Evolutionary conservation across 2,329 filamentous ascomycete species (phyloP).

Genomic region (Fusarium coffeatum): DNA sequence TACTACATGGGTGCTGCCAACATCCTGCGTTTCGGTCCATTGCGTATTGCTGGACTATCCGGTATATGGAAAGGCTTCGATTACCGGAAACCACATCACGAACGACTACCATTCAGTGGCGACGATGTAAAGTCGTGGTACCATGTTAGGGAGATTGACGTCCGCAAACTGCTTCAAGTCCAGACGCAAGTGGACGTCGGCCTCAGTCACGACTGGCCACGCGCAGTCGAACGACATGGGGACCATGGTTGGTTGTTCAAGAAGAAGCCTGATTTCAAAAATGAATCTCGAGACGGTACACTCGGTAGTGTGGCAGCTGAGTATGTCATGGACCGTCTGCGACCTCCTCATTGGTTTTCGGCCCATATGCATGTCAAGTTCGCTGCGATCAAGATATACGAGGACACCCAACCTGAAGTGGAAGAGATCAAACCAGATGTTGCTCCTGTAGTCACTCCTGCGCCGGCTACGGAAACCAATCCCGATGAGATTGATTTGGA

Average conservation of each 20-base stretch:
- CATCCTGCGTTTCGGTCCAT: constrained; percentile 81
- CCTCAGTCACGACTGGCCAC: constrained; percentile 96
- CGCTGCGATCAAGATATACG: constrained; percentile 72
- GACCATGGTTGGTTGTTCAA: constrained; percentile 75
- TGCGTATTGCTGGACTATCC: constrained; percentile 89
- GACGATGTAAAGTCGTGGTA: constrained; percentile 86
- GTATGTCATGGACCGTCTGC: constrained; percentile 81
- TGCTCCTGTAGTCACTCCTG: background rate
- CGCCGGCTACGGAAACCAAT: constrained; percentile 57
- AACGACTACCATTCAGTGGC: constrained; percentile 84
- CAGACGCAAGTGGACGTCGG: constrained; percentile 91
- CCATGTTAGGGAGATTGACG: constrained; percentile 88
- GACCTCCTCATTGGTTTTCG: constrained; percentile 90
- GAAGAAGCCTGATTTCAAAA: constrained; percentile 78
- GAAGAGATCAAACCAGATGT: constrained; percentile 25
- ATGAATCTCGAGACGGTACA: constrained; percentile 79
- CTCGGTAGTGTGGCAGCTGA: constrained; percentile 85
- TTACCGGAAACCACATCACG: constrained; percentile 84
- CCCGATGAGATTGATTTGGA: constrained; percentile 79
- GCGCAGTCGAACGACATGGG: constrained; percentile 82
- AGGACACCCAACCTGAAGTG: constrained; percentile 51
- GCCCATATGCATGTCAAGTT: constrained; percentile 95
- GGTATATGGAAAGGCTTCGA: constrained; percentile 96
- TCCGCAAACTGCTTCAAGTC: constrained; percentile 87
- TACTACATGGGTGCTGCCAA: constrained; percentile 97